phyloP scores from a whole-genome alignment of 495 filamentous ascomycete genomes.

The Trichoderma gamsii region DNA sequence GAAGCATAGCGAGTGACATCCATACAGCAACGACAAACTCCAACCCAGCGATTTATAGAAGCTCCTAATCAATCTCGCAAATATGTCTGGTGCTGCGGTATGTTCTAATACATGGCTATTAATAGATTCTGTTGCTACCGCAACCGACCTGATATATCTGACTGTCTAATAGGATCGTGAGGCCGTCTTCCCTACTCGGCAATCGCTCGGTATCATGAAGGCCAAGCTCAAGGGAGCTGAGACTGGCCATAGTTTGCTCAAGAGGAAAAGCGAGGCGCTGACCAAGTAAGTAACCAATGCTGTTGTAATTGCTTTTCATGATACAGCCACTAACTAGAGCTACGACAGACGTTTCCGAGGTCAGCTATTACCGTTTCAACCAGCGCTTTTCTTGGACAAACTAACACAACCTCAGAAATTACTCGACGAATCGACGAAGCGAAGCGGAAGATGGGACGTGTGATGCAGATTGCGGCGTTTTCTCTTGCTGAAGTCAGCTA shows the following conservation, averaged over 20 bases:
- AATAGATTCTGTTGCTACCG: neutral
- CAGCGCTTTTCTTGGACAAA: neutral
- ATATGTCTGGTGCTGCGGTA: conserved; percentile 59
- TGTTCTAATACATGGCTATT: conserved; percentile 21
- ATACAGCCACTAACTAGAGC: neutral
- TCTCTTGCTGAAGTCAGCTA: conserved; percentile 97
- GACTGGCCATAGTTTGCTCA: conserved; percentile 77
- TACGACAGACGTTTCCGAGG: conserved; percentile 73
- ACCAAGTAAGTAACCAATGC: conserved; percentile 56
- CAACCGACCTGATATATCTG: no score
- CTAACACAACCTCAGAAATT: conserved; percentile 58
- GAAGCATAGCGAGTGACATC: neutral
- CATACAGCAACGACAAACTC: neutral
- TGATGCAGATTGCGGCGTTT: conserved; percentile 98
- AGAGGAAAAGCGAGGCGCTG: conserved; percentile 89
- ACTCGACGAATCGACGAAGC: conserved; percentile 96
- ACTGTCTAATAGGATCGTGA: conserved; percentile 61
- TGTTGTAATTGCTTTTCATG: neutral
- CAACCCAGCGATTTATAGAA: neutral
- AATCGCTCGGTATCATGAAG: conserved; percentile 96
- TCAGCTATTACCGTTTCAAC: conserved; percentile 31
- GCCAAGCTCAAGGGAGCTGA: conserved; percentile 96
- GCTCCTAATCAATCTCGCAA: conserved; percentile 20
- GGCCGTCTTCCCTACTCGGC: conserved; percentile 95
- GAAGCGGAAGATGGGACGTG: conserved; percentile 98